phyloP scores from a whole-genome alignment of 306 rosid genomes.

The Hippophae gyantsensis region DNA sequence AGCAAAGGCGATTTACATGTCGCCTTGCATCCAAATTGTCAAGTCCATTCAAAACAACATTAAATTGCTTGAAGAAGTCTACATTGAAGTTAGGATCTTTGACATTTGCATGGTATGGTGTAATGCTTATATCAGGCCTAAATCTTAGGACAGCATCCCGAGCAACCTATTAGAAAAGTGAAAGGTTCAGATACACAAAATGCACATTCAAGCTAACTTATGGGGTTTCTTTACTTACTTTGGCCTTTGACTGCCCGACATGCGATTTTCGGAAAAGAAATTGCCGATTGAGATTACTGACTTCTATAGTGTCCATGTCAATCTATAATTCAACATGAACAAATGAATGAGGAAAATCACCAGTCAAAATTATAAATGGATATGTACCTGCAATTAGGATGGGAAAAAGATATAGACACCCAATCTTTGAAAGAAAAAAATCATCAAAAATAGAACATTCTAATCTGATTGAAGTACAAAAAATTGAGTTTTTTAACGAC shows the following conservation, averaged over 20 bases:
- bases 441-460: no score
- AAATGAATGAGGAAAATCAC: constrained; percentile 3
- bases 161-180: constrained; percentile 68
- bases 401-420: no score
- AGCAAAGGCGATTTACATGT: constrained; percentile 90
- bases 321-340: constrained; percentile 50
- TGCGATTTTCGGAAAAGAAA: constrained; percentile 95
- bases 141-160: constrained; percentile 95
- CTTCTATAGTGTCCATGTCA: constrained; percentile 99
- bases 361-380: constrained; percentile 7
- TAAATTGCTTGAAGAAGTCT: constrained; percentile 86
- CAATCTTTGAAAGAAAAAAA: neutral
- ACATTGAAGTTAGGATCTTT: constrained; percentile 74
- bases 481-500: no score
- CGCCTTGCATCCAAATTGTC: constrained; percentile 98
- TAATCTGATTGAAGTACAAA: no score
- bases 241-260: constrained; percentile 95
- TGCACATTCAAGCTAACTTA: constrained; percentile 5
- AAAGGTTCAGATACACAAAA: constrained; percentile 20
- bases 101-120: constrained; percentile 88
- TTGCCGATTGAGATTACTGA: constrained; percentile 97
- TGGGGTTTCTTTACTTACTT: constrained; percentile 38
- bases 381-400: no score
- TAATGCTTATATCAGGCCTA: constrained; percentile 81
- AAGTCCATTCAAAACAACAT: constrained; percentile 89